Base-by-base conservation (phyloP, 768 basidiomycete genomes). In the Cubamyces sp. region DNA sequence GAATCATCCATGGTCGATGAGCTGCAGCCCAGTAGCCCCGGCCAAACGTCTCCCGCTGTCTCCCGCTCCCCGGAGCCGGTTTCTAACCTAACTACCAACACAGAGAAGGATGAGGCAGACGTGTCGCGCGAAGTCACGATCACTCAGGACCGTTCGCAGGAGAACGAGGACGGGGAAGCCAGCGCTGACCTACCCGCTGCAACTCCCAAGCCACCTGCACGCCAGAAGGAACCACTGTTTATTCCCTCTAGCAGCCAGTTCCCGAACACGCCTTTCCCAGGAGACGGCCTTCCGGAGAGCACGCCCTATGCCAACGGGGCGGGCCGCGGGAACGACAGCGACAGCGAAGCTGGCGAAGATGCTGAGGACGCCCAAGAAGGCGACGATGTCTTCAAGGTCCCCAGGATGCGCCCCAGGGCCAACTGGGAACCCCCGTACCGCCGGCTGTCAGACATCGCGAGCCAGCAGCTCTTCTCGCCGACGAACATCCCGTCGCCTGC, bases 361-460 rank as follows among this genome's bases (percentile, higher is more conserved):
- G 49, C n/a, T 14, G 16, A 34, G 12, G 43, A 39, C 28, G 18
- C 12, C 3, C 12, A 23, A 9, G 0, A 75, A 79, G 40, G 78
- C 75, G 21, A 74, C 70, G 46, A 65, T 72, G n/a, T 53, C 8
- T 53, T 66, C 75, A 40, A 70, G 28, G 64, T 55, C 7, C 48
- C 61, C 18, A 55, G 43, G 42, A 21, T 21, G 0, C 52, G 50
- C 34, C 56, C 59, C 16, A 37, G 40, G 16, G 15, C 37, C 11
- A 11, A 53, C 54, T 56, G 54, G 64, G 43, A 53, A 57, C 53
- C 69, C 45, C 64, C 63, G 26, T 86, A 76, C 69, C 84, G 82
- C 15, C 68, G 78, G 21, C 73, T 90, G 56, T 83, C 84, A 9
- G 82, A 86, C 60, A 79, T 90, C 57, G 79, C 84, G 26, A 69